Base-by-base conservation (phyloP, 371 early-diverging fungal genomes). In the Mortierella sp. region DNA sequence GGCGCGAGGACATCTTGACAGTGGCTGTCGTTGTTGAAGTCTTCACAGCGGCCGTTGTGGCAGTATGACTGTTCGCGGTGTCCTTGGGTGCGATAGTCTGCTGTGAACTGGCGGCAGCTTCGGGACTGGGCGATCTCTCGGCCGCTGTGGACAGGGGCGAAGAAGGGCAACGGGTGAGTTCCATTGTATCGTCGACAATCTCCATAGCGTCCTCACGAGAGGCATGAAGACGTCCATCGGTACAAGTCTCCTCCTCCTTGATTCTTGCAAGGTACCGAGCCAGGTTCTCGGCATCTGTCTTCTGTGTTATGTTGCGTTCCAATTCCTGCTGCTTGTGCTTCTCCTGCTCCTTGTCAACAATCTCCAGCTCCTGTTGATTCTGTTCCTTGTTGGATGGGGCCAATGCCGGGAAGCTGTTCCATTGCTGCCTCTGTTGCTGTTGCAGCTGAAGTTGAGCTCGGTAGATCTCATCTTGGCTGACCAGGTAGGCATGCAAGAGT, bases 1-100 rank as follows among this genome's bases (percentile, higher is more conserved):
- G 88, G 54, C 92, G 90, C 17, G 86, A 80, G 31, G 88, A 71
- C 65, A 4, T 19, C 16, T 49, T 47, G 48, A 24, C n/a, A n/a
- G n/a, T n/a, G n/a, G n/a, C n/a, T n/a, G n/a, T 34, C 34, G 34
- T 34, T 10, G 34, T 34, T 10, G 4, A 10, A 10, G 34, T 34
- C 7, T 34, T 34, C 7, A 10, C 34, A 34, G 4, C 10, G 34
- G 34, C 34, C n/a, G n/a, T n/a, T n/a, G n/a, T n/a, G 10, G 34
- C 34, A 34, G 4, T 34, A 10, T 34, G 7, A 10, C 34, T 10
- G 34, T 78, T 73, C 28, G 41, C n/a, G 29, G 25, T 47, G 31
- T 24, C 54, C 31, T 45, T 16, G 41, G 34, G 8, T 58, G 1
- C 56, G 21, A 6, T 57, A 24, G 21, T n/a, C 13, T 31, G 29